Conservation (phyloP, 768 basidiomycete genomes). For the Tulasnella sp. region DNA sequence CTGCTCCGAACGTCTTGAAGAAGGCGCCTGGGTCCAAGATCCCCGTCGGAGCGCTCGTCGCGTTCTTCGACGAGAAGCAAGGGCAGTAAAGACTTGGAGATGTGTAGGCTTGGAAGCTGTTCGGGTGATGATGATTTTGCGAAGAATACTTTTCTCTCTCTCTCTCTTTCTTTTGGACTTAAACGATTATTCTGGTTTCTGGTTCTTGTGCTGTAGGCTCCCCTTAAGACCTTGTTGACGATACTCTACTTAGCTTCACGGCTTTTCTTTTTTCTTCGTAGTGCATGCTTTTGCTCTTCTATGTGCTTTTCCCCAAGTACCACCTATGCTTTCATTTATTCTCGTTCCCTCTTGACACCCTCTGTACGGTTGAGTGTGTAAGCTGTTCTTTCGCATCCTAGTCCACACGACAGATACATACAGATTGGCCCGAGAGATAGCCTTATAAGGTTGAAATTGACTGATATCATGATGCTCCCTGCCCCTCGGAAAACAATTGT, state of each 20-base stretch:
- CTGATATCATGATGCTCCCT: too few relatives aligned
- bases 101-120: neutral
- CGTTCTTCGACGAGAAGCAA: conserved; percentile 67
- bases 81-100: neutral
- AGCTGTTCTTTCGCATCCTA: too few relatives aligned
- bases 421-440: too few relatives aligned
- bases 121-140: neutral
- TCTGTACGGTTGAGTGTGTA: neutral
- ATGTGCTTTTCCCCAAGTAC: neutral
- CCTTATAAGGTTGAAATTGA: too few relatives aligned
- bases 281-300: neutral
- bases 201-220: neutral
- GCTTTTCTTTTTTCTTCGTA: neutral
- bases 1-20: conserved; percentile 48
- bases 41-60: conserved; percentile 75
- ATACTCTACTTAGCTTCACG: neutral
- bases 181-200: neutral
- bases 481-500: too few relatives aligned
- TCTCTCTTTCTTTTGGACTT: conserved; percentile 5
- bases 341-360: neutral
- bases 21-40: conserved; percentile 58
- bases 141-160: neutral
- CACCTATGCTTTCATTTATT: conserved; percentile 25
- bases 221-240: too few relatives aligned
- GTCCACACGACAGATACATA: too few relatives aligned